Evolutionary conservation across 2,329 filamentous ascomycete genomes (phyloP).

Genomic region (Diaporthe longicolla): DNA sequence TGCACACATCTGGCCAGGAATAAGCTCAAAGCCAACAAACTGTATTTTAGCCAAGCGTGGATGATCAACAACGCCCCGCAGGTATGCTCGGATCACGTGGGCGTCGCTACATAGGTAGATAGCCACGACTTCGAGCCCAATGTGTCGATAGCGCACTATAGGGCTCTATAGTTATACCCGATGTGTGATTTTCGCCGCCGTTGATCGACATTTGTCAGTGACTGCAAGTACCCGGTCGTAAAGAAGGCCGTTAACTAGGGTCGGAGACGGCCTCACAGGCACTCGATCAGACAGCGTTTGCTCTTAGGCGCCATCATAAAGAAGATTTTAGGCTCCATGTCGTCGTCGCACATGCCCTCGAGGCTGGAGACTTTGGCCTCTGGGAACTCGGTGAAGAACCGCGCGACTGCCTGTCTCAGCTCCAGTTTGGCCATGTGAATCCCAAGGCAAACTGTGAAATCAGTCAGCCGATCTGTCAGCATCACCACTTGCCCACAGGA

Average conservation of each 20-base stretch:
- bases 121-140: background rate
- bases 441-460: slow-evolving; percentile 64
- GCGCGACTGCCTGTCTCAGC: slow-evolving; percentile 61
- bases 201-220: background rate
- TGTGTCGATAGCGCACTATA: background rate
- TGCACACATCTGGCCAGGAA: background rate
- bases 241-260: no score
- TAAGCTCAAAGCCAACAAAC: background rate
- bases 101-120: background rate
- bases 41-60: background rate
- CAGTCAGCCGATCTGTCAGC: background rate
- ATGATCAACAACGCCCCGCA: background rate
- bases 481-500: background rate
- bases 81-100: background rate
- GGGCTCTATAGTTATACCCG: background rate
- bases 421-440: slow-evolving; percentile 69
- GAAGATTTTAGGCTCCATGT: slow-evolving; percentile 48
- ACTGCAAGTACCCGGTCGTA: background rate
- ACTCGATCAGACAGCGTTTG: slow-evolving; percentile 49
- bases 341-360: slow-evolving; percentile 50
- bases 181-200: no score
- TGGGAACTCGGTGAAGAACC: slow-evolving; percentile 60
- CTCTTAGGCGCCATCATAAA: slow-evolving; percentile 48
- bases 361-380: slow-evolving; percentile 47
- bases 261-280: background rate